These are phyloP conservation scores for Hypoxylon fragiforme DNA, from an alignment of 495 filamentous ascomycete species.

Conservation along the genomic window DNA sequence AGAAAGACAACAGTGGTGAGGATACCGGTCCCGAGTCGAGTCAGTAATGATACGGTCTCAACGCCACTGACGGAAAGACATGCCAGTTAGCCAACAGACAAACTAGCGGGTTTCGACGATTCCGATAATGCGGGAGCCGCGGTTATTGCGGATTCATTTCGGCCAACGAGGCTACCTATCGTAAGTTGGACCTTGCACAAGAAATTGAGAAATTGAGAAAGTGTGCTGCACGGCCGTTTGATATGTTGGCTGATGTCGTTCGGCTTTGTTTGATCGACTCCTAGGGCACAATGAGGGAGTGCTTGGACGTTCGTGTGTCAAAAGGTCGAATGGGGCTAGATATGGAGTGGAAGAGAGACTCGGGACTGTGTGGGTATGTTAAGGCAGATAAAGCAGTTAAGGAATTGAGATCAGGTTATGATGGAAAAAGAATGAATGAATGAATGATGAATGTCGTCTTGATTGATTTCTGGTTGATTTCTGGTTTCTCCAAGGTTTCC, in stretches of 20 bases:
- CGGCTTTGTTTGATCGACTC: constrained; percentile 32
- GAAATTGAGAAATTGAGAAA: too few relatives aligned
- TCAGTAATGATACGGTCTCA: constrained; percentile 28
- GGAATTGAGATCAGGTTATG: background rate
- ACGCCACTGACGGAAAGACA: constrained; percentile 14
- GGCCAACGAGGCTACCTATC: constrained; percentile 2
- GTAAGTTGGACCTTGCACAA: constrained; percentile 4
- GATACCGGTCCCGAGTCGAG: constrained; percentile 8
- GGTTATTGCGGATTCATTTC: constrained; percentile 27
- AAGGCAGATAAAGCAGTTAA: background rate
- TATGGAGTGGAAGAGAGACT: background rate
- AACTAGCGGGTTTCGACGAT: background rate
- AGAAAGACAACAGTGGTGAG: constrained; percentile 20
- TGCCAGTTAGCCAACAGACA: constrained; percentile 21
- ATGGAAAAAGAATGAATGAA: background rate
- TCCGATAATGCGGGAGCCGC: constrained; percentile 13
- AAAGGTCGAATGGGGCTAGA: constrained; percentile 22
- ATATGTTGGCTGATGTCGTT: constrained; percentile 19
- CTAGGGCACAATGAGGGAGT: constrained; percentile 18
- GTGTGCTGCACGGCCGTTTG: constrained; percentile 9
- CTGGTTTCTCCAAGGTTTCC: too few relatives aligned
- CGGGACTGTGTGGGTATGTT: background rate
- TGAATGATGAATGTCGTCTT: background rate
- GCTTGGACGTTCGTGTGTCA: constrained; percentile 22
- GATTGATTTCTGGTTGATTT: too few relatives aligned